Percentiles rank a stretch among this genome's conserved stretches.
phyloP scores from a whole-genome alignment of 148 eudicot species.

The Talinum fruticosum region DNA sequence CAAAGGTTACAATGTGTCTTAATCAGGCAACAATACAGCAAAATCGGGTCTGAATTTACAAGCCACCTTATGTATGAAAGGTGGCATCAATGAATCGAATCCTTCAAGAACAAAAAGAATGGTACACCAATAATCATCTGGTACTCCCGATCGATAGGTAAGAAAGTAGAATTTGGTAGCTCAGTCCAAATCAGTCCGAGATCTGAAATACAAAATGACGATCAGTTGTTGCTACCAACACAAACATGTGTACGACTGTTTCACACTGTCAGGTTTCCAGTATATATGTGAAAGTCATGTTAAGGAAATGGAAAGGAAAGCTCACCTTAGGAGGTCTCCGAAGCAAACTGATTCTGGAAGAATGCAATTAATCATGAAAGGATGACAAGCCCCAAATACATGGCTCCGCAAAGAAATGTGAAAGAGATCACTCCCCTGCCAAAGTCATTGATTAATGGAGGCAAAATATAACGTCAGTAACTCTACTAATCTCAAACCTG shows the following conservation, averaged over 20 bases:
- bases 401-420: conserved; percentile 73
- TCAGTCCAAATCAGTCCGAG: not conserved
- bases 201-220: conserved; percentile 11
- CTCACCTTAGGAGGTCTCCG: conserved; percentile 15
- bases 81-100: conserved; percentile 19
- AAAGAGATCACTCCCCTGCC: conserved; percentile 92
- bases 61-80: conserved; percentile 19
- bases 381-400: conserved; percentile 94
- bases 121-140: not conserved
- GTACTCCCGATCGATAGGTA: not conserved
- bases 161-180: not conserved
- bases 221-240: not conserved
- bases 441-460: not conserved
- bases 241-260: not conserved
- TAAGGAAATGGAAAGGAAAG: not conserved
- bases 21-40: not conserved
- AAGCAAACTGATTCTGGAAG: not conserved
- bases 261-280: no score
- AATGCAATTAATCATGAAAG: conserved; percentile 54
- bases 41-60: conserved; percentile 25
- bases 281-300: not conserved
- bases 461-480: not conserved
- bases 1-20: conserved; percentile 12
- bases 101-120: conserved; percentile 11
- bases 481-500: not conserved